phyloP scores from a whole-genome alignment of 306 rosid genomes.

The Pueraria montana region DNA sequence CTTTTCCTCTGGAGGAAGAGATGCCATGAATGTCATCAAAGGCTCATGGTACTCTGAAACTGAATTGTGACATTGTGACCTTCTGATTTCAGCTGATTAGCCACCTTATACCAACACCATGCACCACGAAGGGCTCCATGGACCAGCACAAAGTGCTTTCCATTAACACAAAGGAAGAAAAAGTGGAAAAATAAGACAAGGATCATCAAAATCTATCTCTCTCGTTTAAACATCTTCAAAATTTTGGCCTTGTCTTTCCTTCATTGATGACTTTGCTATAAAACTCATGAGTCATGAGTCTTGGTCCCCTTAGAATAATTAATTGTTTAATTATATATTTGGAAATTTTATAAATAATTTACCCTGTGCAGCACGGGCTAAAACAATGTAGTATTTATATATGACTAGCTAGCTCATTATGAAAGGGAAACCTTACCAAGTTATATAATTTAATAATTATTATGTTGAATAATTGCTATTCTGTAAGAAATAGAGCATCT shows the following conservation, averaged over 20 bases:
- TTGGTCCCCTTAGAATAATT: too few relatives aligned
- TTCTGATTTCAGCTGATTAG: constrained; percentile 30
- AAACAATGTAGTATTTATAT: neutral
- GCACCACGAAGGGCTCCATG: constrained; percentile 61
- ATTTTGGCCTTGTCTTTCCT: neutral
- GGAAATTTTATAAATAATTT: too few relatives aligned
- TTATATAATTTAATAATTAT: neutral
- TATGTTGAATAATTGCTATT: neutral
- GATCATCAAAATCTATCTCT: neutral
- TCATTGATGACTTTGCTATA: neutral
- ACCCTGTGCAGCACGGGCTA: neutral
- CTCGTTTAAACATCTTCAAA: neutral
- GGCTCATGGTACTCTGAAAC: constrained; percentile 22
- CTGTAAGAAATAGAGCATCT: neutral
- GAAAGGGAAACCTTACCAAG: neutral
- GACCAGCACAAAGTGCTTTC: constrained; percentile 54
- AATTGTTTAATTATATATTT: neutral
- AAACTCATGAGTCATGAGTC: too few relatives aligned
- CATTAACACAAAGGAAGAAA: neutral
- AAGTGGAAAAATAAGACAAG: neutral
- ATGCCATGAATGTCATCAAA: constrained; percentile 3
- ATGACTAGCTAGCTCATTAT: neutral
- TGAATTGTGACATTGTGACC: constrained; percentile 54
- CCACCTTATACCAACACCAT: constrained; percentile 68
- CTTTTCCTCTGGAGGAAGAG: constrained; percentile 22